Percentiles rank a stretch among this genome's conserved stretches.
Conservation (phyloP, 768 basidiomycete genomes). For the Macrocybe gigantea region DNA sequence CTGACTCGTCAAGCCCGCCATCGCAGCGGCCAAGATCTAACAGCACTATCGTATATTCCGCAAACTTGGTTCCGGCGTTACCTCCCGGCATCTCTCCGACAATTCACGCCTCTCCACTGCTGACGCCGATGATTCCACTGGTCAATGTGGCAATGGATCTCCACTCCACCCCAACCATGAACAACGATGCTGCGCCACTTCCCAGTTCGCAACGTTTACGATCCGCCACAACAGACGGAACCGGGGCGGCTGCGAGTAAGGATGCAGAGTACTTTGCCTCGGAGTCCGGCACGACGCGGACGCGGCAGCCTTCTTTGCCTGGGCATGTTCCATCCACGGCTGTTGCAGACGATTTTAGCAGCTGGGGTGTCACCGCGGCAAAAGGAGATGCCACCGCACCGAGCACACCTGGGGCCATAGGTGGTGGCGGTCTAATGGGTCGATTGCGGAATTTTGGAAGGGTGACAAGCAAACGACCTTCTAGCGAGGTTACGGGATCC, state of each 20-base stretch:
- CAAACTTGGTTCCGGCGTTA: slow-evolving; percentile 62
- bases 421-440: slow-evolving; percentile 67
- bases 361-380: slow-evolving; percentile 28
- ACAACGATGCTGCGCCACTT: slow-evolving; percentile 26
- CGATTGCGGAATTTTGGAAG: slow-evolving; percentile 74
- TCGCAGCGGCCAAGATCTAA: slow-evolving; percentile 11
- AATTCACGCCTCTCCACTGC: slow-evolving; percentile 45
- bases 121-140: slow-evolving; percentile 56
- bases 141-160: slow-evolving; percentile 16
- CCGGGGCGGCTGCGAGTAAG: slow-evolving; percentile 9
- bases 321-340: slow-evolving; percentile 21
- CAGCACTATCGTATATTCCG: slow-evolving; percentile 52
- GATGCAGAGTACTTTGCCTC: slow-evolving; percentile 47
- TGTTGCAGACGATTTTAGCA: slow-evolving; percentile 46
- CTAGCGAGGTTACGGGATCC: slow-evolving; percentile 25
- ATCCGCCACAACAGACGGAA: slow-evolving; percentile 39
- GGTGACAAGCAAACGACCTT: slow-evolving; percentile 34
- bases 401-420: slow-evolving; percentile 30
- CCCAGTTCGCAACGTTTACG: slow-evolving; percentile 22
- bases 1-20: slow-evolving; percentile 8
- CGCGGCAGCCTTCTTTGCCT: slow-evolving; percentile 40
- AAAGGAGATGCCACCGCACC: slow-evolving; percentile 36
- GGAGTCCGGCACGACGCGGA: slow-evolving; percentile 16
- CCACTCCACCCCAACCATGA: slow-evolving; percentile 24
- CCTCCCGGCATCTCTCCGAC: slow-evolving; percentile 41